These are phyloP conservation scores for Tilletia horrida DNA, from an alignment of 1,284 basidiomycete species.

Conservation along the genomic window DNA sequence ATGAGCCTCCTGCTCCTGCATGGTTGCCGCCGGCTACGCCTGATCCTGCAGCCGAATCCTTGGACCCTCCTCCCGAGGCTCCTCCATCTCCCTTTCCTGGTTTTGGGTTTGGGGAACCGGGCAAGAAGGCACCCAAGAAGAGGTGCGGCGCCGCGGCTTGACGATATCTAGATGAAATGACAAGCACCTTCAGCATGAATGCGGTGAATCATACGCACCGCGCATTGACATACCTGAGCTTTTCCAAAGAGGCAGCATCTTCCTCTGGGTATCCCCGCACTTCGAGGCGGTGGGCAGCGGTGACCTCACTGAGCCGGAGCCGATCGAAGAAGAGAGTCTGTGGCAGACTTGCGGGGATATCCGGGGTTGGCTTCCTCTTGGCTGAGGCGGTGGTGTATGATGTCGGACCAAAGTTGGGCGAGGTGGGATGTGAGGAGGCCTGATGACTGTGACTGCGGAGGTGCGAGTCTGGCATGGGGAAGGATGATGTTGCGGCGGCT, in stretches of 20 bases:
- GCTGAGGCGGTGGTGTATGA: no score
- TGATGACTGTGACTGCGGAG: background rate
- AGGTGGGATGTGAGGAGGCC: background rate
- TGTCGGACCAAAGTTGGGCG: background rate
- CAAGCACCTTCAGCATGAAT: background rate
- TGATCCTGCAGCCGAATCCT: background rate
- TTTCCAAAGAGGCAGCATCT: slow-evolving; percentile 42
- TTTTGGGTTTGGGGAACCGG: slow-evolving; percentile 32
- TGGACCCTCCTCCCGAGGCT: background rate
- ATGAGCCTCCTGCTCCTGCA: background rate
- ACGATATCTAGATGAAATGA: slow-evolving; percentile 26
- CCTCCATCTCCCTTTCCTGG: background rate
- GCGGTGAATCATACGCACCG: background rate
- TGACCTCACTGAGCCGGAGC: slow-evolving; percentile 41
- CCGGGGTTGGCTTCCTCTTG: slow-evolving; percentile 11
- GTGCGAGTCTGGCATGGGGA: background rate
- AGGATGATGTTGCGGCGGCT: no score
- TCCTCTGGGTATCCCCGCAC: slow-evolving; percentile 36
- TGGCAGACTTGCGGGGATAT: slow-evolving; percentile 23
- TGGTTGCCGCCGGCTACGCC: background rate
- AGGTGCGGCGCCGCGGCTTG: slow-evolving; percentile 47
- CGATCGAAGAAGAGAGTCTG: slow-evolving; percentile 39
- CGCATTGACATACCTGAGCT: slow-evolving; percentile 24
- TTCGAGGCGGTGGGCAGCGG: slow-evolving; percentile 39
- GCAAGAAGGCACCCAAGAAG: slow-evolving; percentile 46